Percentiles rank a stretch among this genome's conserved stretches.
These are phyloP conservation scores for Neofusicoccum umdonicola DNA, from an alignment of 2,329 filamentous ascomycete genomes.

Conservation along the genomic window DNA sequence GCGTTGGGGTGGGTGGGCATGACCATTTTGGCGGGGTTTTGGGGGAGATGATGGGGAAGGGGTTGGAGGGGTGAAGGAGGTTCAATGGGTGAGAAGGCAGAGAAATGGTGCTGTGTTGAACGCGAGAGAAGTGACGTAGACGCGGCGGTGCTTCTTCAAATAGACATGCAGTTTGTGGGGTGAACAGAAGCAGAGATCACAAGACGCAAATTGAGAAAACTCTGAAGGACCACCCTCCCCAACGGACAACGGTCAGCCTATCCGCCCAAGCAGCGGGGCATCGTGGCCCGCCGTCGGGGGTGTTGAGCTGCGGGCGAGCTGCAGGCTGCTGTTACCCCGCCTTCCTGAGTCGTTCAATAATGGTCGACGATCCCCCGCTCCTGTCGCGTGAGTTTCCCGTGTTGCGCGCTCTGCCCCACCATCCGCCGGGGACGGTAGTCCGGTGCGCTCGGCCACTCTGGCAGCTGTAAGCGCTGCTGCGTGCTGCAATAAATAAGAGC, in stretches of 20 bases:
- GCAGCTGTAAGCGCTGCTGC: not conserved
- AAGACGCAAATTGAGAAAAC: not conserved
- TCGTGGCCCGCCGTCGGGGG: not conserved
- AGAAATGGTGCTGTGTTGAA: too few relatives aligned
- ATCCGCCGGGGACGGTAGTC: not conserved
- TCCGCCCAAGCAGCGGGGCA: not conserved
- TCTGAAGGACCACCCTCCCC: not conserved
- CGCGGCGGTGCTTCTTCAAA: too few relatives aligned
- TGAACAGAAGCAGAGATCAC: not conserved
- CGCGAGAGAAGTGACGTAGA: too few relatives aligned
- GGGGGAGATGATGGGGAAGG: not conserved
- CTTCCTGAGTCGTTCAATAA: not conserved
- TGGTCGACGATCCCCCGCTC: slow-evolving; percentile 16
- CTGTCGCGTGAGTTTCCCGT: not conserved
- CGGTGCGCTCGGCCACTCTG: not conserved
- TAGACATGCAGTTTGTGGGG: too few relatives aligned
- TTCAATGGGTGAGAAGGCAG: too few relatives aligned
- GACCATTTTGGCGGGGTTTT: slow-evolving; percentile 6
- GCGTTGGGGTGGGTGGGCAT: slow-evolving; percentile 7
- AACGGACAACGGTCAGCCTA: not conserved
- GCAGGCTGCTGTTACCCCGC: not conserved
- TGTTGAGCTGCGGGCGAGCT: not conserved
- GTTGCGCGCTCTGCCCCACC: not conserved
- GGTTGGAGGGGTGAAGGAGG: too few relatives aligned
- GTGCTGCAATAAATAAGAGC: not conserved